Percentiles rank a stretch among this genome's conserved stretches.
These are phyloP conservation scores for Zizania latifolia DNA, from an alignment of 176 grass and related monocot species.

Conservation along the genomic window DNA sequence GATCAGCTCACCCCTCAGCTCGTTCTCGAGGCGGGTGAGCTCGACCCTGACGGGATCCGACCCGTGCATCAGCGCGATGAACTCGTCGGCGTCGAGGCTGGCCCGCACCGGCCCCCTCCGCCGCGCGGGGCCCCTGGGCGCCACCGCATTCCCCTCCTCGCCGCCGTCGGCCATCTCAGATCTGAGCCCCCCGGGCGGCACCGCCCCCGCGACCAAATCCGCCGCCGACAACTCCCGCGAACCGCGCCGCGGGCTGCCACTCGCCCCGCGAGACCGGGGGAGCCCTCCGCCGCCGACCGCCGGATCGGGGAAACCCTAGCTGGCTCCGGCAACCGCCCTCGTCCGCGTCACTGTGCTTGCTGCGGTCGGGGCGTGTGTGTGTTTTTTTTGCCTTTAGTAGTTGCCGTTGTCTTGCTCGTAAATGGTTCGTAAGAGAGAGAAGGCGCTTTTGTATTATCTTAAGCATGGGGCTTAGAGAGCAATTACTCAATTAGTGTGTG, in stretches of 20 bases:
- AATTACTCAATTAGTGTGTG: slow-evolving; percentile 22
- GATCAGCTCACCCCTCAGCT: slow-evolving; percentile 69
- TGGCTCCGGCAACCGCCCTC: slow-evolving; percentile 21
- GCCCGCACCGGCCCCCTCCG: slow-evolving; percentile 57
- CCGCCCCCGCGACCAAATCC: slow-evolving; percentile 13
- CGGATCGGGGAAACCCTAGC: slow-evolving; percentile 71
- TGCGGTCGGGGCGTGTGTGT: too few species aligned
- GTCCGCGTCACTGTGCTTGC: slow-evolving; percentile 21
- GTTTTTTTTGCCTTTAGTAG: neutral
- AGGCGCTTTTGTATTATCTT: slow-evolving; percentile 22
- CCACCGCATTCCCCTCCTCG: slow-evolving; percentile 47
- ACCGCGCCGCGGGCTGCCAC: neutral
- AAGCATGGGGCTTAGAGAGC: neutral
- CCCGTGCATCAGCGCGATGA: slow-evolving; percentile 92
- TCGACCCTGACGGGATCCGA: slow-evolving; percentile 98
- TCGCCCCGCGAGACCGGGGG: neutral
- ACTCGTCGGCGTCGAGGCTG: slow-evolving; percentile 92
- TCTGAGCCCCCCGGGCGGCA: slow-evolving; percentile 36
- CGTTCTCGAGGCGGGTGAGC: slow-evolving; percentile 95
- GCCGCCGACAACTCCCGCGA: neutral
- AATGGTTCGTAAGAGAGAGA: neutral
- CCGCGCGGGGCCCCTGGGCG: slow-evolving; percentile 42
- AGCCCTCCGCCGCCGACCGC: neutral
- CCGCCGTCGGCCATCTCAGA: slow-evolving; percentile 68
- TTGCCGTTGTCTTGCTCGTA: slow-evolving; percentile 31